Evolutionary conservation across 345 rosid genomes (phyloP).

Genomic region (Odontarrhena argentea): DNA sequence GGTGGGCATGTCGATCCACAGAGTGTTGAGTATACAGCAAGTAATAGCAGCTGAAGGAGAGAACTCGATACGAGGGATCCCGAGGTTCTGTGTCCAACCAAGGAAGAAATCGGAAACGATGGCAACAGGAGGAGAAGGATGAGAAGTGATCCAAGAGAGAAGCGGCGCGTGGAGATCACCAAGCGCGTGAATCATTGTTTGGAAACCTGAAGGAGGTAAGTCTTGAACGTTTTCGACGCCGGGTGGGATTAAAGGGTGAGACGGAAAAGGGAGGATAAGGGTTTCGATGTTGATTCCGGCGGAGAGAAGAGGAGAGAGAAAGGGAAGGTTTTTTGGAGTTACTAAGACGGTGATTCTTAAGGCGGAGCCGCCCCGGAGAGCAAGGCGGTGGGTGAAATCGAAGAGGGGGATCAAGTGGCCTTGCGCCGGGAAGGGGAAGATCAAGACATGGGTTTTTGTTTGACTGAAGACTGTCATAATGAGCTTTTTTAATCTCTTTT

Average conservation of each 20-base stretch:
- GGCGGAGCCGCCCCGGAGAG: conserved; percentile 31
- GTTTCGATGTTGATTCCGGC: conserved; percentile 35
- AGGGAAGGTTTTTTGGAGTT: conserved; percentile 47
- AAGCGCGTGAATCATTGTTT: conserved; percentile 42
- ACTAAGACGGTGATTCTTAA: conserved; percentile 43
- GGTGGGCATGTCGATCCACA: conserved; percentile 54
- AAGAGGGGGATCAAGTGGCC: conserved; percentile 53
- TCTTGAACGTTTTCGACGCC: conserved; percentile 48
- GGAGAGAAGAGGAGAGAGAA: conserved; percentile 40
- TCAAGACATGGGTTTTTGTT: conserved; percentile 34
- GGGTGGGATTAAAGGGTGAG: conserved; percentile 47
- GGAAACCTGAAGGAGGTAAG: conserved; percentile 34
- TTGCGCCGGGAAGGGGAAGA: conserved; percentile 53
- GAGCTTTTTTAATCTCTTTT: not conserved
- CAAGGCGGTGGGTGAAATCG: conserved; percentile 45
- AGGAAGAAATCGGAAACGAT: conserved; percentile 65
- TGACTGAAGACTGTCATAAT: conserved; percentile 21
- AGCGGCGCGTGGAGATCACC: conserved; percentile 50
- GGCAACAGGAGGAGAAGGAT: conserved; percentile 56
- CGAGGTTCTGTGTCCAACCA: conserved; percentile 60
- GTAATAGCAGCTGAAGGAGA: conserved; percentile 67
- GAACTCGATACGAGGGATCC: conserved; percentile 49
- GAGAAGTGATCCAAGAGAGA: conserved; percentile 52
- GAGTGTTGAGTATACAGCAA: conserved; percentile 40
- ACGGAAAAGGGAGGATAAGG: conserved; percentile 50